Evolutionary conservation across 2,329 filamentous ascomycete species (phyloP).

Genomic region (Scedosporium boydii): DNA sequence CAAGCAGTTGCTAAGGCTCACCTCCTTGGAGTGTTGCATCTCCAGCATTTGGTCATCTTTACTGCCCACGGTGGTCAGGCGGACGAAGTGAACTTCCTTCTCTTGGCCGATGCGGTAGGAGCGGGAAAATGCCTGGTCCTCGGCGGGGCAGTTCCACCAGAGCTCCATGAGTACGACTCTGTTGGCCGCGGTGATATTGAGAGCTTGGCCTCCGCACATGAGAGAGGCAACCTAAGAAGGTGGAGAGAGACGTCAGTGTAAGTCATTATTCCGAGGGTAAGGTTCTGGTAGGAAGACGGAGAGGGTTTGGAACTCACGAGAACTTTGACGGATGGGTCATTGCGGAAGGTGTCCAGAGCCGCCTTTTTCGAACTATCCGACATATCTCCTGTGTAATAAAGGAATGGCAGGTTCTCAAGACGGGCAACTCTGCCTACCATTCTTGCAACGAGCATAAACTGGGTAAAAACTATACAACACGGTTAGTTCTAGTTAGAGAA

Average conservation of each 20-base stretch:
- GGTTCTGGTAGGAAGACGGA: background rate
- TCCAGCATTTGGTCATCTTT: constrained; percentile 48
- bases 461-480: constrained; percentile 20
- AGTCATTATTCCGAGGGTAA: background rate
- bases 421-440: constrained; percentile 26
- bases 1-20: constrained; percentile 26
- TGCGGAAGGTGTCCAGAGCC: constrained; percentile 15
- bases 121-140: constrained; percentile 53
- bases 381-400: constrained; percentile 26
- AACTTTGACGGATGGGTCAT: constrained; percentile 13
- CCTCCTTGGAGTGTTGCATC: constrained; percentile 48
- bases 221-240: constrained; percentile 23
- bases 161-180: constrained; percentile 44
- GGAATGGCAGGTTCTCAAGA: constrained; percentile 18
- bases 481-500: background rate
- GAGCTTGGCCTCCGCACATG: constrained; percentile 24
- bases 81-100: constrained; percentile 47
- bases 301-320: constrained; percentile 20
- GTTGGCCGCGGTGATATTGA: constrained; percentile 34
- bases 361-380: background rate
- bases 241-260: constrained; percentile 4
- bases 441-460: constrained; percentile 22
- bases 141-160: constrained; percentile 53
- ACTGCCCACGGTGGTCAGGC: constrained; percentile 43
- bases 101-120: constrained; percentile 57